phyloP scores from a whole-genome alignment of 176 grass and related monocot genomes.

The Carex cristatella region DNA sequence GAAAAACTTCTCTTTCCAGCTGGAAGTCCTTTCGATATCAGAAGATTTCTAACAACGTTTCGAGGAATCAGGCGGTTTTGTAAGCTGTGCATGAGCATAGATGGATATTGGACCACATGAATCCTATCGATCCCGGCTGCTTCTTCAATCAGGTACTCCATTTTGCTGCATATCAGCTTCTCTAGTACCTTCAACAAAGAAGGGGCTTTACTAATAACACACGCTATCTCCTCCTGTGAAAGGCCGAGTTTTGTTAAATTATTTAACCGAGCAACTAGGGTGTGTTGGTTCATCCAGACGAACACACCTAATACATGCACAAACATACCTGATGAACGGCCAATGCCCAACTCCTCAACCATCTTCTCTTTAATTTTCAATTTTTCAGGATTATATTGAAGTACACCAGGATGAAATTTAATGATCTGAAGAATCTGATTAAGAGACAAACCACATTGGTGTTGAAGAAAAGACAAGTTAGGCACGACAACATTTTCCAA shows the following conservation, averaged over 20 bases:
- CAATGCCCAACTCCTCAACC: background rate
- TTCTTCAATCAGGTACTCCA: conserved; percentile 37
- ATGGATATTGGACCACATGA: conserved; percentile 13
- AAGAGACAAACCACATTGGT: background rate
- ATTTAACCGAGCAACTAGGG: background rate
- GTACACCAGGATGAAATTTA: background rate
- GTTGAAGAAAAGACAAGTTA: background rate
- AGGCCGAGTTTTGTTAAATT: too few relatives aligned
- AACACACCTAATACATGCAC: background rate
- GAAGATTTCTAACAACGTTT: conserved; percentile 18
- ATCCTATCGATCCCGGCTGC: background rate
- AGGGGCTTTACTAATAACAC: too few relatives aligned
- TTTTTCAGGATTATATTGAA: background rate
- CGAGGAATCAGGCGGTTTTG: conserved; percentile 45
- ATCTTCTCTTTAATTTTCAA: background rate
- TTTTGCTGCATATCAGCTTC: conserved; percentile 33
- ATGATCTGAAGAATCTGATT: background rate
- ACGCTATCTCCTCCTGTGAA: too few relatives aligned
- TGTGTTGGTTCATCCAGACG: background rate
- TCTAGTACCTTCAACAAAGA: background rate
- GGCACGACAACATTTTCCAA: background rate
- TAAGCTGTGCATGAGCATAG: conserved; percentile 37
- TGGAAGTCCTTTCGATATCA: background rate
- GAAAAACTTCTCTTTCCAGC: background rate
- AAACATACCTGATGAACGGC: background rate